Base-by-base conservation (phyloP, 345 rosid species). In the Eucalyptus pauciflora region DNA sequence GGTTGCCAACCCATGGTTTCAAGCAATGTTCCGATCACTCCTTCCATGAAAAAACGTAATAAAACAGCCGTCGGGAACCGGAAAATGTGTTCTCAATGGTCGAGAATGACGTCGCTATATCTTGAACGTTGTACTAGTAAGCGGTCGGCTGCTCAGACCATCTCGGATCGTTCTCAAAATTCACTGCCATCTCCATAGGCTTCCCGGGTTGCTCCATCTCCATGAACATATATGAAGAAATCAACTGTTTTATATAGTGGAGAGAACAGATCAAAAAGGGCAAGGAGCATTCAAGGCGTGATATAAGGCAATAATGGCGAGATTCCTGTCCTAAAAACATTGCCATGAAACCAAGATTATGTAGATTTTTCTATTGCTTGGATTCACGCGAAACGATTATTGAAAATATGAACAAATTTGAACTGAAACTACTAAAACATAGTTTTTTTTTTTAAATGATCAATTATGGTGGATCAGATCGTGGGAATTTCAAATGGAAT, bases 401-500 rank as follows among this genome's bases (percentile, higher is more conserved):
- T 27, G 58, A 52, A 52, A 52, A 52, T 52, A 0, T 1, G 58
- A 7, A 52, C 24, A 52, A 18, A 52, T 18, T 52, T 52, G 24
- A 52, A 52, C 24, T 1, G 58, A 52, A 52, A 52, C 10, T 52
- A 52, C 0, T 52, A 7, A 1, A 7, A 52, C 10, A 52, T 52
- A 18, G 18, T 8, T 2, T 18, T 52, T 41, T n/a, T 7, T 1
- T 1, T 24, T 52, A 52, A 52, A 52, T 52, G 58, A 52, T 41
- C 46, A 0, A 18, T 71, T 71, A 20, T 20, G 14, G 69, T 62
- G 81, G 27, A 71, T 71, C 81, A 33, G 12, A 31, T 69, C 7
- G 80, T 33, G 45, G 0, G 46, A 10, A 37, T 71, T 1, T 37
- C 46, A 37, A 0, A 71, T 0, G 10, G 81, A 10, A 71, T 5